These are phyloP conservation scores for Phytopythium aichiense DNA, from an alignment of 352 stramenopile genomes.

Conservation along the genomic window DNA sequence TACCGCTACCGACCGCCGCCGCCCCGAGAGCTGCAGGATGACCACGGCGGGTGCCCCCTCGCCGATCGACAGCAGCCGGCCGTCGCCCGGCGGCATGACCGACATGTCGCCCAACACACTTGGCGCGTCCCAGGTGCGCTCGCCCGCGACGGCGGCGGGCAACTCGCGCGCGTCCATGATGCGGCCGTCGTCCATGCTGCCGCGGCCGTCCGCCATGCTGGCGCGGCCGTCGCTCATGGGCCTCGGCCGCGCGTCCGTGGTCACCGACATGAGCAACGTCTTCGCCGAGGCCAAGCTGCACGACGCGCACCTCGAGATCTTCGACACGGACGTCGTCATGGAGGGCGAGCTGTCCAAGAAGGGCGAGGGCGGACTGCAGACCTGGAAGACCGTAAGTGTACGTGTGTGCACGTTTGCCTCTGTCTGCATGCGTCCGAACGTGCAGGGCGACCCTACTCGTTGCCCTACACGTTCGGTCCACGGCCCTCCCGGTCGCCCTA, in stretches of 20 bases:
- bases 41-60: neutral
- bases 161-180: constrained; percentile 9
- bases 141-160: neutral
- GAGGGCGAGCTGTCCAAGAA: constrained; percentile 68
- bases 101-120: constrained; percentile 3
- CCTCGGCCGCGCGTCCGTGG: constrained; percentile 32
- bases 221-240: constrained; percentile 33
- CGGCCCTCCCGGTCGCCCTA: too few relatives aligned
- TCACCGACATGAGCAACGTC: constrained; percentile 53
- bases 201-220: constrained; percentile 23
- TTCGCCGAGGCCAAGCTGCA: constrained; percentile 60
- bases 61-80: constrained; percentile 1
- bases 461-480: neutral
- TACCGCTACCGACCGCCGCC: too few relatives aligned
- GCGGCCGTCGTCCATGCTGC: constrained; percentile 3
- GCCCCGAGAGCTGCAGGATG: too few relatives aligned
- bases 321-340: constrained; percentile 66
- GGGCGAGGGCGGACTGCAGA: constrained; percentile 49
- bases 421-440: too few relatives aligned
- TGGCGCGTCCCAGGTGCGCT: neutral
- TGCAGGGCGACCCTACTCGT: neutral
- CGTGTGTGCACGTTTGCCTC: constrained; percentile 1
- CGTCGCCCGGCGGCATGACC: neutral
- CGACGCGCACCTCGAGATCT: constrained; percentile 49
- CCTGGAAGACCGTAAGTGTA: constrained; percentile 65